Conservation (phyloP, 192 early-diverging fungal species). For the Backusella circina region DNA sequence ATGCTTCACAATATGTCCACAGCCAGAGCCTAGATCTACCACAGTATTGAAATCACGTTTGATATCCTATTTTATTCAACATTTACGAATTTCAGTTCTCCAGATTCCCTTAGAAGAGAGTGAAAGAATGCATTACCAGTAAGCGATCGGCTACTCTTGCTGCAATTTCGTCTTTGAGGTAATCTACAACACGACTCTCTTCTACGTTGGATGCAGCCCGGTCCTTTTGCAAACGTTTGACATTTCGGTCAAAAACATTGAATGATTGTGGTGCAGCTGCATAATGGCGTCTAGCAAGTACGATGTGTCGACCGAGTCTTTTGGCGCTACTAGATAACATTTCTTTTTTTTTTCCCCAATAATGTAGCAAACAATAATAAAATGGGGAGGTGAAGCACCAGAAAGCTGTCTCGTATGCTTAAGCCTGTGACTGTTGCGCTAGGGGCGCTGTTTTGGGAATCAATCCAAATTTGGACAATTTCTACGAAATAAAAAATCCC, state of each 20-base stretch:
- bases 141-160: slow-evolving; percentile 83
- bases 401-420: not conserved
- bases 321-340: not conserved
- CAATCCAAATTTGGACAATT: not conserved
- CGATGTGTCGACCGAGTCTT: not conserved
- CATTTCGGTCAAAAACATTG: slow-evolving; percentile 77
- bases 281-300: not conserved
- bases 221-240: slow-evolving; percentile 77
- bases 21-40: slow-evolving; percentile 86
- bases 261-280: slow-evolving; percentile 29
- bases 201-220: slow-evolving; percentile 57
- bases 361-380: not conserved
- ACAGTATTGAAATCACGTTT: slow-evolving; percentile 82
- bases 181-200: slow-evolving; percentile 75
- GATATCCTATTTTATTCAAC: slow-evolving; percentile 67
- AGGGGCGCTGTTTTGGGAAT: not conserved
- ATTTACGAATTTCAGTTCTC: not conserved
- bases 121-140: slow-evolving; percentile 43
- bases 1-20: slow-evolving; percentile 84
- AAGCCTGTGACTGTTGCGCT: not conserved
- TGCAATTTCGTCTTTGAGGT: slow-evolving; percentile 90
- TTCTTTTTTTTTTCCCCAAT: not conserved
- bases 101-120: not conserved
- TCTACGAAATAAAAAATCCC: no score
- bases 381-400: not conserved